phyloP scores from a whole-genome alignment of 2,329 filamentous ascomycete genomes.

The Colletotrichum brevisporum region DNA sequence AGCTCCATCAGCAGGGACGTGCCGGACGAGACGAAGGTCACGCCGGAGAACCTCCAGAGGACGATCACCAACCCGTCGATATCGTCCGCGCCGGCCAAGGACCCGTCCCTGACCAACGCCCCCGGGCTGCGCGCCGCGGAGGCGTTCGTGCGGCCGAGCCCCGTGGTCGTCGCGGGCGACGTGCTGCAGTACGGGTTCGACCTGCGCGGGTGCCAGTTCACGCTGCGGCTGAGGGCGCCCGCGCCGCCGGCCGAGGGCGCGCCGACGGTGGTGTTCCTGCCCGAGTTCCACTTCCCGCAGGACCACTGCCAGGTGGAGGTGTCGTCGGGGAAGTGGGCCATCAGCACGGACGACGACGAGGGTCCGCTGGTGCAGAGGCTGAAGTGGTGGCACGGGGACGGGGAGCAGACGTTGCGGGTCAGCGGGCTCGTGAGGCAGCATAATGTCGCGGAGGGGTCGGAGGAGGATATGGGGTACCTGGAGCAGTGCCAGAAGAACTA shows the following conservation, averaged over 20 bases:
- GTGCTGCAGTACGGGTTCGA: constrained; percentile 85
- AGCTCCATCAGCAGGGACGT: constrained; percentile 52
- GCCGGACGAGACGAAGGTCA: constrained; percentile 72
- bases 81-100: constrained; percentile 67
- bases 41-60: constrained; percentile 81
- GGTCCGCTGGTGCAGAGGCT: constrained; percentile 80
- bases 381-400: constrained; percentile 93
- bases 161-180: constrained; percentile 80
- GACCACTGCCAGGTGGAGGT: constrained; percentile 80
- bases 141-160: constrained; percentile 89
- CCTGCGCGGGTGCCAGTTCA: constrained; percentile 82
- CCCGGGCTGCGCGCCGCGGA: constrained; percentile 91
- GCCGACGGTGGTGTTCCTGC: constrained; percentile 88
- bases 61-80: constrained; percentile 79
- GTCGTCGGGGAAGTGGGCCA: constrained; percentile 90
- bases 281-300: constrained; percentile 92
- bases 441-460: constrained; percentile 68
- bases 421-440: constrained; percentile 79
- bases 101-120: constrained; percentile 71
- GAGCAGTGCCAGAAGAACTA: constrained; percentile 73
- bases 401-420: constrained; percentile 84
- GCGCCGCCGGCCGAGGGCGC: constrained; percentile 67
- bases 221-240: constrained; percentile 75
- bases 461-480: constrained; percentile 84
- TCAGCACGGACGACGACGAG: constrained; percentile 80